phyloP scores from a whole-genome alignment of 352 stramenopile species.

The Thalassiosira hispida region DNA sequence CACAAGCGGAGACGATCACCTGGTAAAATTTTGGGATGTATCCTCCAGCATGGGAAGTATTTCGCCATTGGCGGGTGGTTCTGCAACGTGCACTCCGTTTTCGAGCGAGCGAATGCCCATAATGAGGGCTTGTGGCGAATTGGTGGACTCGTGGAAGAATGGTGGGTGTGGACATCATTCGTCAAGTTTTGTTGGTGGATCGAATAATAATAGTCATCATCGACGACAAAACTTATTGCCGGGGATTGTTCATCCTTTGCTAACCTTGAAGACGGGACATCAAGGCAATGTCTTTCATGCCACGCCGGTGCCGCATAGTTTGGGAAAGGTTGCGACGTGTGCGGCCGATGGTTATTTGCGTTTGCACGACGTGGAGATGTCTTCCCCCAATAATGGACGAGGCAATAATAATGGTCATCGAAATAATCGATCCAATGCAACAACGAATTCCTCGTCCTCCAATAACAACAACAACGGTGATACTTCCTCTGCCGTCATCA shows the following conservation, averaged over 20 bases:
- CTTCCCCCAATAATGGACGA: not conserved
- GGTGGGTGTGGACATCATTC: not conserved
- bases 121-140: conserved; percentile 24
- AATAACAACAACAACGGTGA: not conserved
- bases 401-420: not conserved
- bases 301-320: conserved; percentile 54
- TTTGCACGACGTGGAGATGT: conserved; percentile 59
- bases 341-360: conserved; percentile 76
- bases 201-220: not conserved
- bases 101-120: conserved; percentile 5
- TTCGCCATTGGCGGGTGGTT: conserved; percentile 59
- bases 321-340: conserved; percentile 75
- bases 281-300: conserved; percentile 79
- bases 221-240: conserved; percentile 24
- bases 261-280: conserved; percentile 71
- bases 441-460: not conserved
- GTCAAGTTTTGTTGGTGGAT: too few relatives aligned
- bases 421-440: not conserved
- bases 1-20: conserved; percentile 76
- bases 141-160: conserved; percentile 40
- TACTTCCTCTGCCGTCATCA: conserved; percentile 23
- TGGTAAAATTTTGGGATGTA: conserved; percentile 83
- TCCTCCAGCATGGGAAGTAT: conserved; percentile 67
- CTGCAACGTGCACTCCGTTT: conserved; percentile 68
- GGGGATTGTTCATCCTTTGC: conserved; percentile 68